These are phyloP conservation scores for Diplodia corticola DNA, from an alignment of 2,329 filamentous ascomycete genomes.

Conservation along the genomic window DNA sequence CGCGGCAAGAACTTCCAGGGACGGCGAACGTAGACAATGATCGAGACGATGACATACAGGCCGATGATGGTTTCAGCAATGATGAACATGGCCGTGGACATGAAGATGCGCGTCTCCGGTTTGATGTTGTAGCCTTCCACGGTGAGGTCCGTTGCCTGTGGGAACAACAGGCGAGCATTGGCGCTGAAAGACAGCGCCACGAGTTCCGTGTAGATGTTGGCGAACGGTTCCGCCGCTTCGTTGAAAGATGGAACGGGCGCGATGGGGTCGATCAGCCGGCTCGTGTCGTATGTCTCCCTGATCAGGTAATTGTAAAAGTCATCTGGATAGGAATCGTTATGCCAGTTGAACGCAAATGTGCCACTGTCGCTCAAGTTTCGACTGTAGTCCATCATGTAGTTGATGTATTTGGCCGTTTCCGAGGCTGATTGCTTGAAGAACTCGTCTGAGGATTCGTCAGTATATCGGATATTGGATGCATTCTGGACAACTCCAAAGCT, in stretches of 20 bases:
- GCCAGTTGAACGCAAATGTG: conserved; percentile 38
- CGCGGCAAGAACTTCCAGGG: conserved; percentile 50
- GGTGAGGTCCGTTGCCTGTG: conserved; percentile 7
- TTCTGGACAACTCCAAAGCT: conserved; percentile 1
- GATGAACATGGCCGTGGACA: conserved; percentile 49
- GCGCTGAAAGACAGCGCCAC: conserved; percentile 49
- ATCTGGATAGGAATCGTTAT: conserved; percentile 48
- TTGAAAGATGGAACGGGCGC: conserved; percentile 37
- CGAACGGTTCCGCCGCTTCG: conserved; percentile 29
- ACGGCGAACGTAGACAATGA: conserved; percentile 45
- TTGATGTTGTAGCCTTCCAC: conserved; percentile 23
- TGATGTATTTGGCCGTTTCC: background rate
- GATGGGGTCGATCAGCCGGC: conserved; percentile 39
- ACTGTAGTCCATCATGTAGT: background rate
- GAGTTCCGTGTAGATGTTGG: conserved; percentile 38
- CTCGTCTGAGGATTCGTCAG: background rate
- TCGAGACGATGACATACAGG: conserved; percentile 47
- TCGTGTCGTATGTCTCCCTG: conserved; percentile 31
- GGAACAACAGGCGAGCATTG: conserved; percentile 45
- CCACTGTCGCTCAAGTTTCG: background rate
- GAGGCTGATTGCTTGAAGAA: background rate
- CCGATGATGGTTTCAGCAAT: conserved; percentile 48
- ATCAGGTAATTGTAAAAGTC: conserved; percentile 55
- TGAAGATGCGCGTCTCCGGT: conserved; percentile 49
- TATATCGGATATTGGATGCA: background rate